phyloP scores from a whole-genome alignment of 768 basidiomycete genomes.

The Auriscalpium microsporum region DNA sequence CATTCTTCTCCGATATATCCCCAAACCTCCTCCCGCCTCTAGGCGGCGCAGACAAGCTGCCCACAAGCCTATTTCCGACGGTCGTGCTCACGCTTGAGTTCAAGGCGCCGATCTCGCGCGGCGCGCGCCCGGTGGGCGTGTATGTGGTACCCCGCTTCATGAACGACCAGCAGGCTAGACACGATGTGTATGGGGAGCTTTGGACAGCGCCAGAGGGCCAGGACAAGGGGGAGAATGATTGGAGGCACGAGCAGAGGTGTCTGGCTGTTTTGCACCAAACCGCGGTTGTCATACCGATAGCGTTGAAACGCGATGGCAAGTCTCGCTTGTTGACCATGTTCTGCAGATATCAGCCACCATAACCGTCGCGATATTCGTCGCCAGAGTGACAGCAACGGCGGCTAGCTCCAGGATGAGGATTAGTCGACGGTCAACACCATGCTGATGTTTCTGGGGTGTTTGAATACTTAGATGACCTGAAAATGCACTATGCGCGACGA shows the following conservation, averaged over 20 bases:
- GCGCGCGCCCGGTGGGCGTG: slow-evolving; percentile 47
- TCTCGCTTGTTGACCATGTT: no score
- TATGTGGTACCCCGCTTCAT: slow-evolving; percentile 48
- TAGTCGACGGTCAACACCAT: no score
- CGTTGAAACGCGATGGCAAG: slow-evolving; percentile 15
- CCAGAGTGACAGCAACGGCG: no score
- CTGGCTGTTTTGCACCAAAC: slow-evolving; percentile 55
- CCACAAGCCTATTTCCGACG: slow-evolving; percentile 52
- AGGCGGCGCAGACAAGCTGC: slow-evolving; percentile 4
- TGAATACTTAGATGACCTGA: no score
- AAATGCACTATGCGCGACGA: no score
- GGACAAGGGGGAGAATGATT: slow-evolving; percentile 27
- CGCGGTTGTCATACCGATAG: slow-evolving; percentile 35
- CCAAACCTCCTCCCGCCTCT: slow-evolving; percentile 19
- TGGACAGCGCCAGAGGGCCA: slow-evolving; percentile 56
- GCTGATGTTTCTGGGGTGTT: no score
- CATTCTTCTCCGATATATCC: slow-evolving; percentile 51
- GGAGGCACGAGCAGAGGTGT: slow-evolving; percentile 60
- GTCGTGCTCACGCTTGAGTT: slow-evolving; percentile 54
- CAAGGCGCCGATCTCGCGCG: slow-evolving; percentile 46
- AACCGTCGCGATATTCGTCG: no score
- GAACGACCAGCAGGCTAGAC: slow-evolving; percentile 44
- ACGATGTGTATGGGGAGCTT: slow-evolving; percentile 51
- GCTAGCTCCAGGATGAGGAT: no score
- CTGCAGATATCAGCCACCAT: no score